A percentile compares a stretch with the other conserved stretches of the same genome.
These are phyloP conservation scores for Maudiozyma serrabonitensis DNA, from an alignment of 805 yeast genomes.

Conservation along the genomic window DNA sequence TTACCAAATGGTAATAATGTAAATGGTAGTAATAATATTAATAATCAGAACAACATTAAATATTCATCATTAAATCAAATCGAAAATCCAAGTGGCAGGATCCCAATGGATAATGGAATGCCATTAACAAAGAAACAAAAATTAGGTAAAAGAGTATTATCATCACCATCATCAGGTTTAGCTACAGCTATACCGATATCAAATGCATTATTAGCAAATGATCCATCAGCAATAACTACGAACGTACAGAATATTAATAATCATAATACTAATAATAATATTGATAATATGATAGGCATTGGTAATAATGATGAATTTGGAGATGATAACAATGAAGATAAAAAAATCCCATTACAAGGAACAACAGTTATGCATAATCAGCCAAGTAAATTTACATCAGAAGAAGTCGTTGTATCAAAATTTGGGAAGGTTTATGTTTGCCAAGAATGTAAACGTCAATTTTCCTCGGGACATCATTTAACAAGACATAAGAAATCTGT, in stretches of 20 bases:
- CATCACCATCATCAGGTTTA: slow-evolving; percentile 6
- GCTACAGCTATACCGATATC: slow-evolving; percentile 3
- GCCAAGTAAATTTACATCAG: slow-evolving; percentile 22
- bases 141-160: slow-evolving; percentile 3
- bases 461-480: slow-evolving; percentile 31
- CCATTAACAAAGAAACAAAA: slow-evolving; percentile 2
- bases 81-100: slow-evolving; percentile 4
- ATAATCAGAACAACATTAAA: neutral
- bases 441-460: slow-evolving; percentile 29
- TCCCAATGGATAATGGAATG: slow-evolving; percentile 1
- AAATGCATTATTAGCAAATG: slow-evolving; percentile 1
- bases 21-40: neutral
- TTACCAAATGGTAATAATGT: neutral
- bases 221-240: neutral
- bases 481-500: slow-evolving; percentile 32
- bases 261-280: neutral
- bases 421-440: slow-evolving; percentile 30
- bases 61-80: slow-evolving; percentile 6
- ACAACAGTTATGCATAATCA: slow-evolving; percentile 10
- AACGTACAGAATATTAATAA: no score
- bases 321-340: neutral
- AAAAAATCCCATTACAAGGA: slow-evolving; percentile 4
- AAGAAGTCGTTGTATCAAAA: slow-evolving; percentile 26
- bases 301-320: neutral
- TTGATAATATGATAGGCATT: neutral